These are phyloP conservation scores for Aspergillus floridensis DNA, from an alignment of 2,329 filamentous ascomycete genomes.

Conservation along the genomic window DNA sequence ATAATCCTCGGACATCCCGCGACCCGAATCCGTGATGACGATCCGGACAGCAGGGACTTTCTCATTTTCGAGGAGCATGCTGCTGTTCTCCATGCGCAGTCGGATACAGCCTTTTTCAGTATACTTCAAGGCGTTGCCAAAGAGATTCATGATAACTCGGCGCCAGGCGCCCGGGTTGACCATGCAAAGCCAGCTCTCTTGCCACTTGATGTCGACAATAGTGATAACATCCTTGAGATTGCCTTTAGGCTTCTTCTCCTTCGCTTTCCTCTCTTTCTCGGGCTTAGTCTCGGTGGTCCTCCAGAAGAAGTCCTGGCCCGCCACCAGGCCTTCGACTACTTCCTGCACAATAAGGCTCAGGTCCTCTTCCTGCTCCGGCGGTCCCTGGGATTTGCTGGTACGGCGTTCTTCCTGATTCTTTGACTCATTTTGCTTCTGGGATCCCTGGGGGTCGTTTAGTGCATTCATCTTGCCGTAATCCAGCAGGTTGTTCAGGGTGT, in stretches of 20 bases:
- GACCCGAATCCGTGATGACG: conserved; percentile 27
- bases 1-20: conserved; percentile 29
- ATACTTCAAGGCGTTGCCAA: conserved; percentile 14
- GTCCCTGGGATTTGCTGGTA: background rate
- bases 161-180: conserved; percentile 11
- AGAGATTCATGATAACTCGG: conserved; percentile 13
- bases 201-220: conserved; percentile 8
- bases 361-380: background rate
- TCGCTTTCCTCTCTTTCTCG: background rate
- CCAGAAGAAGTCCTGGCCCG: background rate
- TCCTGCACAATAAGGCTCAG: background rate
- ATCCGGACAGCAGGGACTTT: conserved; percentile 13
- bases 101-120: conserved; percentile 10
- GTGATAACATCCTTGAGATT: conserved; percentile 2
- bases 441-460: background rate
- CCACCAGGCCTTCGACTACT: background rate
- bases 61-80: background rate
- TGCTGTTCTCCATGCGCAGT: conserved; percentile 19
- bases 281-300: background rate
- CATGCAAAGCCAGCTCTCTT: conserved; percentile 9
- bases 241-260: background rate
- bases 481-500: conserved; percentile 38
- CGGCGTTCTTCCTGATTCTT: background rate
- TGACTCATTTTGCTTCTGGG: background rate
- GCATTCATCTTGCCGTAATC: conserved; percentile 28